These are phyloP conservation scores for Macrophomina phaseolina DNA, from an alignment of 2,329 filamentous ascomycete genomes.

Conservation along the genomic window DNA sequence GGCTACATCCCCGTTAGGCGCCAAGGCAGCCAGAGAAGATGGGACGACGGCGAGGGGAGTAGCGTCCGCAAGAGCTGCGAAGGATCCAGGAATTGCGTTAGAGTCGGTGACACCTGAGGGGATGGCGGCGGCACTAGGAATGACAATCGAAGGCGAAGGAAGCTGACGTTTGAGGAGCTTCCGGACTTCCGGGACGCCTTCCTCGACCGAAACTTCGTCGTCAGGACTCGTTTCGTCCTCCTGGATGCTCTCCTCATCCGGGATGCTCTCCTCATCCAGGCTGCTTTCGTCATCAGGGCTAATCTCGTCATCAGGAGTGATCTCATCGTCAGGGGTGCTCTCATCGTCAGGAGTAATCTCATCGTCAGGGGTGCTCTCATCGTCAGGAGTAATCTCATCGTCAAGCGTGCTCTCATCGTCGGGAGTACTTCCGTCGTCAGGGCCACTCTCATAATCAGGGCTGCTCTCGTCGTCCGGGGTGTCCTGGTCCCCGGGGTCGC, in stretches of 20 bases:
- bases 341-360: not conserved
- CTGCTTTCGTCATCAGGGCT: not conserved
- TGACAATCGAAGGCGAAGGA: not conserved
- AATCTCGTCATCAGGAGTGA: not conserved
- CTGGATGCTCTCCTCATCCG: not conserved
- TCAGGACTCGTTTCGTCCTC: not conserved
- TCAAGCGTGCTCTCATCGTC: not conserved
- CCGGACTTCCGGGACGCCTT: not conserved
- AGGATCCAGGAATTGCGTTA: not conserved
- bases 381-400: not conserved
- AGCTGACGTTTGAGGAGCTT: not conserved
- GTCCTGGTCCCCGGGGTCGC: not conserved
- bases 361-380: not conserved
- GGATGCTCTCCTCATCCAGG: not conserved
- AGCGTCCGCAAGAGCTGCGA: not conserved
- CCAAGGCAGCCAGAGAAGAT: conserved; percentile 12
- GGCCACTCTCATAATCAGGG: not conserved
- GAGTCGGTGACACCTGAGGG: conserved; percentile 1
- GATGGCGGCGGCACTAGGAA: not conserved
- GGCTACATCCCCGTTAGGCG: not conserved
- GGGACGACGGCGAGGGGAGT: conserved; percentile 15
- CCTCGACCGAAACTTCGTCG: not conserved
- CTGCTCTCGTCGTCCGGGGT: not conserved
- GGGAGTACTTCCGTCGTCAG: not conserved
- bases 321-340: not conserved